Evolutionary conservation across 108 stramenopile genomes (phyloP), one percentile per base, ranked within the genome.

Genomic region (Fragilaria radians): DNA sequence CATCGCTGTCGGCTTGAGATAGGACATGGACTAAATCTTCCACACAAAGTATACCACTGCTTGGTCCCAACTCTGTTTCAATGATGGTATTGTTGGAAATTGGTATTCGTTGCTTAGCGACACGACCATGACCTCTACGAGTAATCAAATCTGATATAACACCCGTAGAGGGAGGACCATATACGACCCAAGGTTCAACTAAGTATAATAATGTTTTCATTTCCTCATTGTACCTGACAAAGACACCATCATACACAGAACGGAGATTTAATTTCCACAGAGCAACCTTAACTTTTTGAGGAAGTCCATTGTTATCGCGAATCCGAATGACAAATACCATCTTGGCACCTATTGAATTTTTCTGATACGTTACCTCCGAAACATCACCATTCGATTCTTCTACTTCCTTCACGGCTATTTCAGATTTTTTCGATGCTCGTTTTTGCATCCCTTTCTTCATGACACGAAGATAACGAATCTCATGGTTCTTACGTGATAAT

Each of bases 1-100:
- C 32, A 19, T 77, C 63, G 9, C 66, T 76, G 28, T 57, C 71
- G 31, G 50, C 46, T 32, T 28, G 47, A 23, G 54, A 66, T 48
- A 93, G 57, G 59, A 82, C 88, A 48, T 89, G 87, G 9, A 93
- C 78, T 67, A 93, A 69, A 80, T 93, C 91, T 61, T 93, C 91
- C 59, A 86, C 83, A 67, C 91, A 93, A 67, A 93, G 87, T 36
- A 93, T 66, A 0, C 84, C 89, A 34, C 77, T 66, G 18, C 75
- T 68, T 9, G 76, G 77, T 14, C 91, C 91, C 59, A 93, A 67
- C 7, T 74, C 72, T 24, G 73, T 52, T 63, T 93, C 91, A 47
- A 93, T 78, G 18, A 89, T 76, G 65, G 80, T 87, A 55, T 93
- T 93, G 62, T 93, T 88, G 18, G 83, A 71, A 23, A 93, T 60